Base-by-base conservation (phyloP, 1,139 yeast genomes). In the Scheffersomyces cryptocercus region DNA sequence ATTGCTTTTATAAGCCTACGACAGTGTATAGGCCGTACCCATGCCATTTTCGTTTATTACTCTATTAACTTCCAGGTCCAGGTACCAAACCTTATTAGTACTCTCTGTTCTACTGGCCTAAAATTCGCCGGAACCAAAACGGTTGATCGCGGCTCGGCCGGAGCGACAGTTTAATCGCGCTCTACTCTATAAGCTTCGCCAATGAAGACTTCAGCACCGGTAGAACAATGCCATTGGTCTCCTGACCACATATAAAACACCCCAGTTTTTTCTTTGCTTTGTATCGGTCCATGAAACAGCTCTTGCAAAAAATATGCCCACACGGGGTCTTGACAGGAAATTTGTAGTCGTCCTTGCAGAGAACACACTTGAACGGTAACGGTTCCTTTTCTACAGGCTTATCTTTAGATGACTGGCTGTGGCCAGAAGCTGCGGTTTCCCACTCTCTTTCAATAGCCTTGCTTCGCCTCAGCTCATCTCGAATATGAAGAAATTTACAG, bases 401-500 rank as follows among this genome's bases (percentile, higher is more conserved):
- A 28, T 35, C 39, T 28, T 24, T 35, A 3, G 26, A 2, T 20
- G 8, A 8, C 31, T 16, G 15, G 33, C 36, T 26, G 43, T 53
- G 31, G 34, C 42, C 7, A 65, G 15, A 11, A 5, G 20, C 46
- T 30, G 59, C 70, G 3, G 53, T 55, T 52, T 87, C 85, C 97
- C 97, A 89, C 37, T 88, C 96, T 48, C 75, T 77, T 15, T 75
- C 79, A 1, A 84, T 63, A 46, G 86, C 84, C 79, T 85, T 83
- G 16, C 85, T 87, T 34, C 84, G 84, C 49, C 79, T 82, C 65
- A 86, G 87, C 61, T 90, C 97, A 52, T 88, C 97, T 60, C 99
- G 68, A 10, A 88, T 80, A 60, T 95, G 99, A 28, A 93, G 64
- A 62, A 95, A 95, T 67, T 93, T 95, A 69, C 99, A 95, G n/a